Percentiles rank a stretch among this genome's conserved stretches.
These are phyloP conservation scores for Trichoderma gamsii DNA, from an alignment of 495 filamentous ascomycete species.

Conservation along the genomic window DNA sequence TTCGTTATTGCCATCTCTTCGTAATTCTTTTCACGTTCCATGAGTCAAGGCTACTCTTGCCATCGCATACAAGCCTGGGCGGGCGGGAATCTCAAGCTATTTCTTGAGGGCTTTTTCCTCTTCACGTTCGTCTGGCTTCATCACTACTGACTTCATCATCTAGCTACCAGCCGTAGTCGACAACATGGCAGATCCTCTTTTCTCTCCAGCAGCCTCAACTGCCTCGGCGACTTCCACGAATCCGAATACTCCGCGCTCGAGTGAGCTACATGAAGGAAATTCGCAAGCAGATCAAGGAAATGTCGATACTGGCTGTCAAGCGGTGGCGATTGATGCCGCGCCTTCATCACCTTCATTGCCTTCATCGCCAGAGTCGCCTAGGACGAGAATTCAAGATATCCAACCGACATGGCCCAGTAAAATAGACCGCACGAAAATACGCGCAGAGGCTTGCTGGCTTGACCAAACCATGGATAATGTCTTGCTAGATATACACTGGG, in stretches of 20 bases:
- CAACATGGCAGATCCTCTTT: not conserved
- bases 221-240: not conserved
- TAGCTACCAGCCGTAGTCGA: not conserved
- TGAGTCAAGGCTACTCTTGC: not conserved
- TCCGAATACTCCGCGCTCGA: not conserved
- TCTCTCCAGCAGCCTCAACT: not conserved
- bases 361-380: not conserved
- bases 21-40: not conserved
- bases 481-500: not conserved
- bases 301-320: not conserved
- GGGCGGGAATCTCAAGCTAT: not conserved
- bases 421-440: not conserved
- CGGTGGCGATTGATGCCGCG: not conserved
- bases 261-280: not conserved
- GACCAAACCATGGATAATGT: not conserved
- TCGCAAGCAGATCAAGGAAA: not conserved
- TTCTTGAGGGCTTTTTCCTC: not conserved
- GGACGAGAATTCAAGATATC: not conserved
- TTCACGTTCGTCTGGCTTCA: not conserved
- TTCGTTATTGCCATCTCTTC: not conserved
- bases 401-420: not conserved
- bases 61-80: constrained; percentile 3
- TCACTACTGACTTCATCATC: not conserved
- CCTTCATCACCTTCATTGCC: not conserved
- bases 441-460: not conserved